Evolutionary conservation across 1,284 basidiomycete species (phyloP).

Genomic region (Xerocomus amazonicus): DNA sequence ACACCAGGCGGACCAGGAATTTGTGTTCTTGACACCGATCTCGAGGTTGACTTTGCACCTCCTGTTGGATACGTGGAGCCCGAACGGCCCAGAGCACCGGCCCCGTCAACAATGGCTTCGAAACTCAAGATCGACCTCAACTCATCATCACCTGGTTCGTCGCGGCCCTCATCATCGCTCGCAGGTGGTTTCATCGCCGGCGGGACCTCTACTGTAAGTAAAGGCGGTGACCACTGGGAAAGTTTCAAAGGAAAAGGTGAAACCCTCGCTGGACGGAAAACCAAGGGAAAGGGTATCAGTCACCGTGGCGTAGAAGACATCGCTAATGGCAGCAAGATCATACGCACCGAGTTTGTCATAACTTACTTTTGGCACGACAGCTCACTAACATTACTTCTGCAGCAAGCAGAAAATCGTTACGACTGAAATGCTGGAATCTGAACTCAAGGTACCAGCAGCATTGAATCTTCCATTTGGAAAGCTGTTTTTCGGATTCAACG

Average conservation of each 20-base stretch:
- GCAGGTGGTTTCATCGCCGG: constrained; percentile 62
- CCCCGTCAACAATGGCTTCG: constrained; percentile 91
- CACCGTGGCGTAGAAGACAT: constrained; percentile 79
- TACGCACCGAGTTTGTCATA: constrained; percentile 75
- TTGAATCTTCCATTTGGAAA: constrained; percentile 91
- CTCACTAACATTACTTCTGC: constrained; percentile 13
- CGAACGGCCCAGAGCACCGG: constrained; percentile 75
- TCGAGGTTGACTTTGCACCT: constrained; percentile 85
- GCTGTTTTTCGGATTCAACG: constrained; percentile 90
- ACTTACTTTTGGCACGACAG: not conserved
- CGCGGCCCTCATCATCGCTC: constrained; percentile 73
- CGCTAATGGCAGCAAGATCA: constrained; percentile 81
- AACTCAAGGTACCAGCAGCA: constrained; percentile 82
- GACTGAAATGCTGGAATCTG: constrained; percentile 73
- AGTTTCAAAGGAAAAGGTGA: constrained; percentile 93
- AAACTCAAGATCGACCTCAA: constrained; percentile 94
- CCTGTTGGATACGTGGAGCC: constrained; percentile 88
- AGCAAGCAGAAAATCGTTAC: constrained; percentile 87
- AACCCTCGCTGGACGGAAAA: constrained; percentile 82
- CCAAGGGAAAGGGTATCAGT: constrained; percentile 88
- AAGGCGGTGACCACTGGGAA: constrained; percentile 79
- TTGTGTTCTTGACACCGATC: constrained; percentile 90
- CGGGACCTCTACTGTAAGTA: constrained; percentile 54
- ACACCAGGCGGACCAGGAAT: constrained; percentile 88
- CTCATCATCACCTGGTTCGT: constrained; percentile 76